phyloP scores from a whole-genome alignment of 352 stramenopile genomes.

The Pythium utonaiense region DNA sequence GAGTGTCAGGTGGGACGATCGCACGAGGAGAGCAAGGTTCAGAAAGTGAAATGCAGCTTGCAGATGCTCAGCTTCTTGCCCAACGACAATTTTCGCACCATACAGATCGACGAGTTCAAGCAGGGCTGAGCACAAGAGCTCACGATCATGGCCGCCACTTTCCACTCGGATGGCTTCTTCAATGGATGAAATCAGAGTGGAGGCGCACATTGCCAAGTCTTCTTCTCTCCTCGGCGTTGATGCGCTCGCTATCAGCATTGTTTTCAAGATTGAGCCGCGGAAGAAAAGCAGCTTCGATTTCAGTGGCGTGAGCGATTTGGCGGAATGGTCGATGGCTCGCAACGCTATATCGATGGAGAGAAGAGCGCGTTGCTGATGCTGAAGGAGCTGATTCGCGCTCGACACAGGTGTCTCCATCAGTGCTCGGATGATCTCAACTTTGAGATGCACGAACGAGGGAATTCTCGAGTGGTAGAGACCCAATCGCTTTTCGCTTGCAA shows the following conservation, averaged over 20 bases:
- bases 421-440: conserved; percentile 42
- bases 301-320: conserved; percentile 29
- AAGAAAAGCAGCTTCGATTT: conserved; percentile 55
- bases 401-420: conserved; percentile 38
- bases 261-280: conserved; percentile 53
- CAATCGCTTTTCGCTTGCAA: conserved; percentile 29
- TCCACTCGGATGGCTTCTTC: conserved; percentile 34
- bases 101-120: conserved; percentile 69
- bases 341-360: conserved; percentile 36
- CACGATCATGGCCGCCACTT: conserved; percentile 52
- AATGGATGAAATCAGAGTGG: conserved; percentile 10
- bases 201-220: conserved; percentile 5
- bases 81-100: conserved; percentile 35
- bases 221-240: not conserved
- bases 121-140: conserved; percentile 43
- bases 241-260: conserved; percentile 19
- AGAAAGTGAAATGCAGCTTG: conserved; percentile 76
- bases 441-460: conserved; percentile 46
- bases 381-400: not conserved
- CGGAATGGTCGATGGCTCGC: conserved; percentile 37
- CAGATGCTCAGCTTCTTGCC: conserved; percentile 47
- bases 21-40: conserved; percentile 39
- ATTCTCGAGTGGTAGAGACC: conserved; percentile 54
- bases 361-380: conserved; percentile 17
- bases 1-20: conserved; percentile 39